Evolutionary conservation across 257 asterid species (phyloP).

Genomic region (Solanum arcanum): DNA sequence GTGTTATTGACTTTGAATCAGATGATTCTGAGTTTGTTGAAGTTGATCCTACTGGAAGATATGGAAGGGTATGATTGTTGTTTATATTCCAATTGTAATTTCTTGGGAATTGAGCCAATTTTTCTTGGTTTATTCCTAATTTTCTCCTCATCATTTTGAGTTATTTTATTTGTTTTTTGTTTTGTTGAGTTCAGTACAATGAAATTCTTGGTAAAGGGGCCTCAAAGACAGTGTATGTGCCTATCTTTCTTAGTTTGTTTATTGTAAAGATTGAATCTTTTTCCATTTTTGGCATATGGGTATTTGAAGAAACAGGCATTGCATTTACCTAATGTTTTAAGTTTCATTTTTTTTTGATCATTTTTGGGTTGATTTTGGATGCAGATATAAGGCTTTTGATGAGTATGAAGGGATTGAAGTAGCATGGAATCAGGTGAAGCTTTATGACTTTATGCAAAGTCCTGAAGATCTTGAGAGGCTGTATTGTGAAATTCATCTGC

Average conservation of each 20-base stretch:
- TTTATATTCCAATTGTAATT: neutral
- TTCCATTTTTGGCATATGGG: neutral
- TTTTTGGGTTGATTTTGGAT: neutral
- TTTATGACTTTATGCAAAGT: slow-evolving; percentile 61
- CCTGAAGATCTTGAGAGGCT: slow-evolving; percentile 96
- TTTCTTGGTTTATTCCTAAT: neutral
- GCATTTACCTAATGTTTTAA: neutral
- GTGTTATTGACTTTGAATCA: slow-evolving; percentile 39
- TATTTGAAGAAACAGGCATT: neutral
- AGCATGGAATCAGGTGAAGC: slow-evolving; percentile 97
- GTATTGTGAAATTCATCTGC: slow-evolving; percentile 83
- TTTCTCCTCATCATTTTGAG: neutral
- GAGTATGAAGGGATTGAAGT: slow-evolving; percentile 98
- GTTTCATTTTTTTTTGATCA: neutral
- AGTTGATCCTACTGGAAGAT: slow-evolving; percentile 95
- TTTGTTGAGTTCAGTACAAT: slow-evolving; percentile 52
- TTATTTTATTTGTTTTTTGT: neutral
- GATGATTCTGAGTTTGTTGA: slow-evolving; percentile 75
- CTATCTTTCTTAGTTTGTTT: neutral
- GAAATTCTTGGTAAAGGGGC: slow-evolving; percentile 98
- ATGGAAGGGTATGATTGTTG: slow-evolving; percentile 65
- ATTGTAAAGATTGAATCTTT: slow-evolving; percentile 6
- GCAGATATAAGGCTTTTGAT: slow-evolving; percentile 89
- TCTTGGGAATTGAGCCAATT: neutral
- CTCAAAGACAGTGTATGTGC: slow-evolving; percentile 83